Conservation (phyloP, 2,329 filamentous ascomycete species). For the Exserohilum turcica region DNA sequence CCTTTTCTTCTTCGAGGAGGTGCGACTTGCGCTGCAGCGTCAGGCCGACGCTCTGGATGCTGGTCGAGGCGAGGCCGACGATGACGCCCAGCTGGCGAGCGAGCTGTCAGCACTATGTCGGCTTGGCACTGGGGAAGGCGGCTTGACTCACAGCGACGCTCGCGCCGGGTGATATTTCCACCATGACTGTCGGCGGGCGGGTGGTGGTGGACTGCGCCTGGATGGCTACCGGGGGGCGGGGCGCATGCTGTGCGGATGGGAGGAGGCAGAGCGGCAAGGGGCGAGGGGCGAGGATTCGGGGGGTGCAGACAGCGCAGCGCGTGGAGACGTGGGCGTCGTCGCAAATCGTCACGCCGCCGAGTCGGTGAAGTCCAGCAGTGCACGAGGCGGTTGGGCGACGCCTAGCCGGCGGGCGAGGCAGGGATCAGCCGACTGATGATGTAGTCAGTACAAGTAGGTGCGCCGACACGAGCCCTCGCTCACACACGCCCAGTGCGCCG, state of each 20-base stretch:
- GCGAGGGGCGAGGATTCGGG: not conserved
- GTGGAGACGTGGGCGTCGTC: constrained; percentile 5
- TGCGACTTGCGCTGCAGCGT: constrained; percentile 98
- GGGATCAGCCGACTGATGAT: constrained; percentile 39
- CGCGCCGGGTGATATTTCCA: constrained; percentile 49
- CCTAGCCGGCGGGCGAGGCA: constrained; percentile 34
- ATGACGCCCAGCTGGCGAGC: constrained; percentile 78
- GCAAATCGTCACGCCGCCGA: constrained; percentile 35
- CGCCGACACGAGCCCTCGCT: too few species aligned
- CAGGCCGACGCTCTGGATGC: constrained; percentile 90
- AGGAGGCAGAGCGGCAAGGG: not conserved
- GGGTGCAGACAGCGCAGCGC: constrained; percentile 1
- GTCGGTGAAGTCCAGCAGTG: constrained; percentile 21
- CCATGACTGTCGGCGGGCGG: constrained; percentile 36
- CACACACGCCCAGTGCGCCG: too few species aligned
- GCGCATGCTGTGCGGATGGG: constrained; percentile 34
- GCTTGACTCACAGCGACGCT: constrained; percentile 48
- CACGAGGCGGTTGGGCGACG: constrained; percentile 33
- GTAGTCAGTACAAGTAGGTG: constrained; percentile 22
- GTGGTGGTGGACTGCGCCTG: constrained; percentile 25
- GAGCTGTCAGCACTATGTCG: constrained; percentile 2
- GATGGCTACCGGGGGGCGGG: constrained; percentile 39
- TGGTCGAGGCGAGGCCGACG: constrained; percentile 90
- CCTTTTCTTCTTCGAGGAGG: constrained; percentile 94
- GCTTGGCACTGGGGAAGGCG: not conserved